Base-by-base conservation (phyloP, 2,329 filamentous ascomycete species). In the Fusarium sp. region DNA sequence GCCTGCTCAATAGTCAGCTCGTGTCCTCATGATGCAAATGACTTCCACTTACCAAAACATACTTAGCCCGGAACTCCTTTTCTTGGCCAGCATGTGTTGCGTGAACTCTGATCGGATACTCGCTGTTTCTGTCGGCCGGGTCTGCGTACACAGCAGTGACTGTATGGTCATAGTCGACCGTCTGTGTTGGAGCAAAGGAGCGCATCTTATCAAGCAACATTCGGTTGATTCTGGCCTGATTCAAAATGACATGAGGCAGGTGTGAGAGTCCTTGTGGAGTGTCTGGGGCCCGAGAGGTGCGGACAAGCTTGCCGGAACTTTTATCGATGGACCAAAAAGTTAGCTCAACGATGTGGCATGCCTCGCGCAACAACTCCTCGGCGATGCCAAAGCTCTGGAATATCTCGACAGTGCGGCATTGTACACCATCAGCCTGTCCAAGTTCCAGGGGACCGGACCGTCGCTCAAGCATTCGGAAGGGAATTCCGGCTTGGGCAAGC, bases 381-480 rank as follows among this genome's bases (percentile, higher is more conserved):
- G 84, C 82, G 4, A 90, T 82, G 1, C 83, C 86, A 34, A 90
- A 88, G 46, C 85, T 87, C 71, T 90, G 88, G 53, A 90, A 89
- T 23, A 91, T 84, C 75, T 91, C 89, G 13, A 90, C 87, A 10
- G 66, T 70, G 4, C 69, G 63, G 68, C 59, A 69, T 23, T 71
- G 65, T 13, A 71, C 62, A 13, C 68, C 65, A 15, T 69, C 68
- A 15, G 65, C 68, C 30, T 71, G 65, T 12, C 65, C 68, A 12
- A 66, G 56, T 51, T 64, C 48, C 23, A 68, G 62, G 2, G 68
- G 62, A 7, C 65, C 68, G 13, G 54, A 8, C 5, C 65, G 64
- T 13, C 61, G 57, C 31, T 70, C 67, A 3, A 70, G 54, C n/a
- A 68, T 60, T 28, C 59, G 62, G 54, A 65, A 70, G 28, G 56